Evolutionary conservation across 305 asterid genomes (phyloP), one percentile per base, ranked within the genome.

Genomic region (Stenogyne calaminthoides): DNA sequence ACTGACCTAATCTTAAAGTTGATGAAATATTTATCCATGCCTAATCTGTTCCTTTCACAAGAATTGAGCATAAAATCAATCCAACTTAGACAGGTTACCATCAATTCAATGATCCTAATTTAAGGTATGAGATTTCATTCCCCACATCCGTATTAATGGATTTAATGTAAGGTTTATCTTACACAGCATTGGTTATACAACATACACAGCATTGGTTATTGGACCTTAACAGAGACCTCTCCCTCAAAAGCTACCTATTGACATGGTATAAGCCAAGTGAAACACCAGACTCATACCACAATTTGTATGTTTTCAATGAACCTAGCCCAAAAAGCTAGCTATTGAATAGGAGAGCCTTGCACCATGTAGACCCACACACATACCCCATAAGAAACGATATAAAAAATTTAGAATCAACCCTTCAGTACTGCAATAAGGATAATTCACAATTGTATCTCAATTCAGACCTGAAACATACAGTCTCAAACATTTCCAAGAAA

Each of bases 21-120:
- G 29, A 27, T 29, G 54, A 57, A 58, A 22, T 32, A 29, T 44
- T 44, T 52, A 36, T 40, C 8, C 25, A 11, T 9, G 4, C 9
- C 71, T 51, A 76, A 70, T 44, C 61, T 7, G 32, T 19, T 15
- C 44, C 12, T 44, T 49, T 9, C 18, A 27, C 11, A 70, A 54
- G 56, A 52, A 15, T 56, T 55, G 61, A 54, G 55, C 68, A 55
- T 29, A 34, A 36, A 59, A 64, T n/a, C 51, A 57, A 54, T 52
- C 32, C 25, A 75, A 49, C 49, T 14, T 18, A 51, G 44, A 58
- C 36, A 15, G 32, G 15, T 40, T 19, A 63, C 10, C 27, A 56
- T 46, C 51, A 52, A 66, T 57, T 58, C 34, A 25, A 9, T 19
- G 16, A 75, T 60, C 25, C 54, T 44, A 60, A 10, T 20, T 46